phyloP scores from a whole-genome alignment of 2,329 filamentous ascomycete species.

The Clonostachys sp. region DNA sequence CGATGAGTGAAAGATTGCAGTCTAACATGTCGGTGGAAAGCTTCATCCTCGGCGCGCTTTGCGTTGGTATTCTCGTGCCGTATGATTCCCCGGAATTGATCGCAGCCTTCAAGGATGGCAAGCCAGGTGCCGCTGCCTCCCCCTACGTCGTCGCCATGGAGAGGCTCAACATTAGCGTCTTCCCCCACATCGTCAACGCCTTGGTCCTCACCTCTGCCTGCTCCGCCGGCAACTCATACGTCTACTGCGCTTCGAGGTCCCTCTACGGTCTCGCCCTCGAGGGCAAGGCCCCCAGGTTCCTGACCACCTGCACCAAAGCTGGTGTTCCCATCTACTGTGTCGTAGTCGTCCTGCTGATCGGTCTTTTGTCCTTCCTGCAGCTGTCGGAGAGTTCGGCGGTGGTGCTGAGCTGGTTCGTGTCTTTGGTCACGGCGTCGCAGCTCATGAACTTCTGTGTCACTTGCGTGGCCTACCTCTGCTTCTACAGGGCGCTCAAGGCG shows the following conservation, averaged over 20 bases:
- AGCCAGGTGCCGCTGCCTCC: slow-evolving; percentile 65
- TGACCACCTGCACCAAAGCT: slow-evolving; percentile 54
- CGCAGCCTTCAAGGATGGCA: slow-evolving; percentile 51
- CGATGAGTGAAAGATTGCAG: too few relatives aligned
- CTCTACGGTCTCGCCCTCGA: slow-evolving; percentile 66
- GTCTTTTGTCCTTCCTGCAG: slow-evolving; percentile 70
- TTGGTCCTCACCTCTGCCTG: slow-evolving; percentile 64
- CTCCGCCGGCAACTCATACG: slow-evolving; percentile 61
- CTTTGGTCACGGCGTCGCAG: slow-evolving; percentile 65
- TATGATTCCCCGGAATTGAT: slow-evolving; percentile 61
- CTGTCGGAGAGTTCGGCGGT: slow-evolving; percentile 60
- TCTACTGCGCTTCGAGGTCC: slow-evolving; percentile 64
- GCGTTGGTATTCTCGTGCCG: slow-evolving; percentile 67
- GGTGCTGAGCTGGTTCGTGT: slow-evolving; percentile 70
- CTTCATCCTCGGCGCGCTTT: slow-evolving; percentile 70
- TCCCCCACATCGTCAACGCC: slow-evolving; percentile 71
- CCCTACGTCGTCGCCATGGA: slow-evolving; percentile 67
- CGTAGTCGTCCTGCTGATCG: slow-evolving; percentile 57
- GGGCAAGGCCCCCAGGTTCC: slow-evolving; percentile 57
- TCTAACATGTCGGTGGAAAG: too few relatives aligned
- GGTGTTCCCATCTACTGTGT: slow-evolving; percentile 77
- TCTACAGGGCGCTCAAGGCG: slow-evolving; percentile 62
- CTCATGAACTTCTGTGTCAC: slow-evolving; percentile 70
- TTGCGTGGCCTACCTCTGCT: slow-evolving; percentile 67
- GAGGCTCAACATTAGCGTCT: slow-evolving; percentile 53